These are phyloP conservation scores for Mucor indicus DNA, from an alignment of 371 early-diverging fungal species.

Conservation along the genomic window DNA sequence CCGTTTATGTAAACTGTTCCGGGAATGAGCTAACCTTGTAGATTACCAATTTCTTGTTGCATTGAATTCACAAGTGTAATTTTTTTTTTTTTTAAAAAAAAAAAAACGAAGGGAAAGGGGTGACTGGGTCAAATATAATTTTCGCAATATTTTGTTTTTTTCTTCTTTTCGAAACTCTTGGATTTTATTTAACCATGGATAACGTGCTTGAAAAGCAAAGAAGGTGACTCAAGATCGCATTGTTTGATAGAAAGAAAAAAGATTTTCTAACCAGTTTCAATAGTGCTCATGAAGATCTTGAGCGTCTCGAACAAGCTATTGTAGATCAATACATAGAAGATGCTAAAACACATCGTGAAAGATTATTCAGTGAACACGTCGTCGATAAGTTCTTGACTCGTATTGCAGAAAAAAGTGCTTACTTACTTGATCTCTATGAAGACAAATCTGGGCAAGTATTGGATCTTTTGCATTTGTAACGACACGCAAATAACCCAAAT, in stretches of 20 bases:
- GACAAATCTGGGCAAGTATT: slow-evolving; percentile 71
- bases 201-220: slow-evolving; percentile 74
- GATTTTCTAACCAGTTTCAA: slow-evolving; percentile 3
- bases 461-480: neutral
- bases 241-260: neutral
- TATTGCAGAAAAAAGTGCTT: slow-evolving; percentile 64
- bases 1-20: too few species aligned
- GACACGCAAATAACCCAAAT: too few species aligned
- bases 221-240: slow-evolving; percentile 16
- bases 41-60: too few species aligned
- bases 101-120: too few species aligned
- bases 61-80: too few species aligned
- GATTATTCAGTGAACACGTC: slow-evolving; percentile 80
- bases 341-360: slow-evolving; percentile 77
- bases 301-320: slow-evolving; percentile 86
- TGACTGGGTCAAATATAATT: too few species aligned
- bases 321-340: slow-evolving; percentile 79
- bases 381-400: slow-evolving; percentile 71
- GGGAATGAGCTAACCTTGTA: too few species aligned
- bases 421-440: slow-evolving; percentile 61
- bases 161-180: too few species aligned
- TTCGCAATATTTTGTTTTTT: too few species aligned
- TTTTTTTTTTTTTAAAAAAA: too few species aligned
- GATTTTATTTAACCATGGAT: slow-evolving; percentile 44
- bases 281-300: slow-evolving; percentile 86